Evolutionary conservation across 495 filamentous ascomycete species (phyloP).

Genomic region (Talaromyces ruber): DNA sequence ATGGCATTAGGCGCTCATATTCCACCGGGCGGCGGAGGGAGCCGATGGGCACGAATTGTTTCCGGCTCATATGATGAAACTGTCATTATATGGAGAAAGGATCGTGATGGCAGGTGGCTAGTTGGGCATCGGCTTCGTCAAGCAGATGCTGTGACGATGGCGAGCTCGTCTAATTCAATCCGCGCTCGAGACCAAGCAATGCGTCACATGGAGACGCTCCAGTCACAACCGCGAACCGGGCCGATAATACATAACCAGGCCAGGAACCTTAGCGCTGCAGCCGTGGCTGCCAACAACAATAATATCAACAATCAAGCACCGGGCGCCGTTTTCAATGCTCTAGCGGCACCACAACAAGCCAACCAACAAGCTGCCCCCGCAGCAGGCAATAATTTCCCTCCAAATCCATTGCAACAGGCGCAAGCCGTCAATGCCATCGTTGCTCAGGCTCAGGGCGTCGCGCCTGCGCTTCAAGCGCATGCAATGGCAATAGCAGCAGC

Average conservation of each 20-base stretch:
- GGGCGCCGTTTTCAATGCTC: background rate
- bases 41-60: slow-evolving; percentile 78
- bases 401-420: background rate
- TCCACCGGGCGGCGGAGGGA: slow-evolving; percentile 82
- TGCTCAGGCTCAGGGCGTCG: background rate
- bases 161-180: slow-evolving; percentile 10
- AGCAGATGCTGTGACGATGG: slow-evolving; percentile 45
- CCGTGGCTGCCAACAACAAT: background rate
- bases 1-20: slow-evolving; percentile 71
- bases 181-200: slow-evolving; percentile 1
- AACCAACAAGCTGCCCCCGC: background rate
- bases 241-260: slow-evolving; percentile 5
- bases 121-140: slow-evolving; percentile 64
- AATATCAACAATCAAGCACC: background rate
- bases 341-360: background rate
- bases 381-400: background rate
- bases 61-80: slow-evolving; percentile 94
- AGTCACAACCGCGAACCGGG: slow-evolving; percentile 1
- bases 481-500: background rate
- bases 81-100: slow-evolving; percentile 88
- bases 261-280: background rate
- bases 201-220: slow-evolving; percentile 1
- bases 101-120: slow-evolving; percentile 73
- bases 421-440: background rate
- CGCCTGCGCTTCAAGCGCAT: background rate